These are phyloP conservation scores for Podila horticola DNA, from an alignment of 192 early-diverging fungal species.

Conservation along the genomic window DNA sequence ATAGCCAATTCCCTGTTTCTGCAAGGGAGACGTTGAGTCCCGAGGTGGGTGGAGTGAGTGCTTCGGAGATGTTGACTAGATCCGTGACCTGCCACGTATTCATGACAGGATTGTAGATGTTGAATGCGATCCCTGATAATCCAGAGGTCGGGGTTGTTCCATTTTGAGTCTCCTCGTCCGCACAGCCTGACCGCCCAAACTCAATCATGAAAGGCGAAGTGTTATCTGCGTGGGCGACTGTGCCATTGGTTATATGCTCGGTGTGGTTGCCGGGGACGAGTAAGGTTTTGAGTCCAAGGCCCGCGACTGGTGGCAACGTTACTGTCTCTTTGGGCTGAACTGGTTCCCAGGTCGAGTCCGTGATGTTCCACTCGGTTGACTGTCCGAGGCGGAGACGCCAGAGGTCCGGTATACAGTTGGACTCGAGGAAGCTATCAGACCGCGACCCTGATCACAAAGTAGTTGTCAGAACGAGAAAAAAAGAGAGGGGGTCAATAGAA, in stretches of 20 bases:
- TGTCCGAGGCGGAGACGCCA: slow-evolving; percentile 43
- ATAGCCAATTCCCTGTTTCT: slow-evolving; percentile 16
- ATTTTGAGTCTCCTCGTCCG: slow-evolving; percentile 6
- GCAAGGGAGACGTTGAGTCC: slow-evolving; percentile 17
- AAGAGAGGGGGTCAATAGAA: not conserved
- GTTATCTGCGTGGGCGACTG: slow-evolving; percentile 12
- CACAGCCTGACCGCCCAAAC: slow-evolving; percentile 41
- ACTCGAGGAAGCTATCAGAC: slow-evolving; percentile 30
- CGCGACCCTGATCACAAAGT: slow-evolving; percentile 13
- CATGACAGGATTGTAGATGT: slow-evolving; percentile 46
- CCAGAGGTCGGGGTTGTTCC: not conserved
- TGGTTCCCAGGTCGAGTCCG: slow-evolving; percentile 19
- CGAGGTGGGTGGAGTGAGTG: not conserved
- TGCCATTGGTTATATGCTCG: slow-evolving; percentile 13
- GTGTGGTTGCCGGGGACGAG: slow-evolving; percentile 33
- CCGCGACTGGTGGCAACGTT: slow-evolving; percentile 26
- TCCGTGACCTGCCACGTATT: slow-evolving; percentile 32
- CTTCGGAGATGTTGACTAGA: slow-evolving; percentile 19
- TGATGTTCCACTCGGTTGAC: slow-evolving; percentile 24
- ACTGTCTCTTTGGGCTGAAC: slow-evolving; percentile 19
- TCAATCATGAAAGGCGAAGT: slow-evolving; percentile 44
- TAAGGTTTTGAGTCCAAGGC: slow-evolving; percentile 30
- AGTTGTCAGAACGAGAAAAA: not conserved
- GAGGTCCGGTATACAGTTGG: slow-evolving; percentile 21
- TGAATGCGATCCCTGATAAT: slow-evolving; percentile 40